Evolutionary conservation across 495 filamentous ascomycete genomes (phyloP).

Genomic region (Penicillium atrosanguineum): DNA sequence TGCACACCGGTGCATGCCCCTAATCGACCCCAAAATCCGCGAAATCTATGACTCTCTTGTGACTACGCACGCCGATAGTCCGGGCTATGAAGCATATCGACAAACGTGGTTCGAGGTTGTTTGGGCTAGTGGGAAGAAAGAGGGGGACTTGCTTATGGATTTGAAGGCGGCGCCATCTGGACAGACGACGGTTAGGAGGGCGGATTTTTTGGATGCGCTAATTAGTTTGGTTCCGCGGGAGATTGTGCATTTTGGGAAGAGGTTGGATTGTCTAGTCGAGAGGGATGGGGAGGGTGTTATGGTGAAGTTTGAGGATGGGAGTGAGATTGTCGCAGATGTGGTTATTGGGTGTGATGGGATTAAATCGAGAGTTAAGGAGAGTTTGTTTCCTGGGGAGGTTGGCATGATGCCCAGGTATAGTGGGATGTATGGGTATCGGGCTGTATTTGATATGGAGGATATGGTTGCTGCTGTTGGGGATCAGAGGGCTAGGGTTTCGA

Average conservation of each 20-base stretch:
- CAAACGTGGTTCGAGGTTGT: conserved; percentile 31
- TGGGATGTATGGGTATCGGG: conserved; percentile 56
- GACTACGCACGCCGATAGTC: conserved; percentile 29
- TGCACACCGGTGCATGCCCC: conserved; percentile 51
- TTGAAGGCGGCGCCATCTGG: conserved; percentile 32
- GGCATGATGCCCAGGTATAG: conserved; percentile 42
- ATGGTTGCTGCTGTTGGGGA: conserved; percentile 53
- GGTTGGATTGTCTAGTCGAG: conserved; percentile 21
- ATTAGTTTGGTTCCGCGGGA: conserved; percentile 51
- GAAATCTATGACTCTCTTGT: conserved; percentile 33
- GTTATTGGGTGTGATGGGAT: conserved; percentile 63
- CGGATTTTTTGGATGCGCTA: conserved; percentile 59
- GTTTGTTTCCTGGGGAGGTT: conserved; percentile 40
- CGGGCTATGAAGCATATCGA: conserved; percentile 20
- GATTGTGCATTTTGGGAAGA: conserved; percentile 34
- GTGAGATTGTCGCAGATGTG: conserved; percentile 29
- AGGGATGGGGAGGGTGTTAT: conserved; percentile 17
- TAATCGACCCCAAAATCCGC: conserved; percentile 44
- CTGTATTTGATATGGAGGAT: conserved; percentile 59
- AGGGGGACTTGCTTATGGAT: conserved; percentile 29
- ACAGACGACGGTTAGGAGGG: conserved; percentile 46
- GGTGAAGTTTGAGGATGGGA: conserved; percentile 36
- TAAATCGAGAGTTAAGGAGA: conserved; percentile 45
- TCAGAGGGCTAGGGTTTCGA: conserved; percentile 46
- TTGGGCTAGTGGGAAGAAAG: conserved; percentile 21